These are phyloP conservation scores for Hanseniaspora nectarophila DNA, from an alignment of 805 yeast genomes.

Conservation along the genomic window DNA sequence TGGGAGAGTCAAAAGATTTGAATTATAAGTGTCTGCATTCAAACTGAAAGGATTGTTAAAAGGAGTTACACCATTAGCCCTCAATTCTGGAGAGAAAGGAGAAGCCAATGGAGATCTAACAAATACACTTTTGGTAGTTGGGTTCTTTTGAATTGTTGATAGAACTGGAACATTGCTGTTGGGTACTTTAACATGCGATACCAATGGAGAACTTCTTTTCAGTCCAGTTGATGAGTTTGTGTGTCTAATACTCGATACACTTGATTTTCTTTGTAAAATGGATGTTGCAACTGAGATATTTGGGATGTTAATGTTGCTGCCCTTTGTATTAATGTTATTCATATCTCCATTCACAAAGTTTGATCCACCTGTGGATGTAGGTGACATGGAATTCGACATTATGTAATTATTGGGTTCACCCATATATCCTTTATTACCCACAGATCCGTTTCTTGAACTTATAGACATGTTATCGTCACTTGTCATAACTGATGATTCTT, in stretches of 20 bases:
- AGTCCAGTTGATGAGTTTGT: conserved; percentile 31
- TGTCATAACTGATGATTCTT: not conserved
- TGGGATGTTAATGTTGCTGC: conserved; percentile 6
- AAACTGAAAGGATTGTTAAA: not conserved
- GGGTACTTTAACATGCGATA: not conserved
- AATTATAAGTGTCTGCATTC: not conserved
- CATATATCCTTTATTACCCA: not conserved
- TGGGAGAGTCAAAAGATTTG: not conserved
- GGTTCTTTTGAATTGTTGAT: conserved; percentile 50
- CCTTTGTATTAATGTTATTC: not conserved
- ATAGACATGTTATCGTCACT: conserved; percentile 1
- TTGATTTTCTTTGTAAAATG: conserved; percentile 21
- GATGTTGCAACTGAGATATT: conserved; percentile 17
- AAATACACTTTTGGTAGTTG: conserved; percentile 22
- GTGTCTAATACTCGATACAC: conserved; percentile 21
- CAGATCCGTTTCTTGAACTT: not conserved
- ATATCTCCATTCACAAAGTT: not conserved
- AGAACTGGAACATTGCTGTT: conserved; percentile 36
- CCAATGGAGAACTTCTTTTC: conserved; percentile 45
- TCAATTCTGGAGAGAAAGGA: conserved; percentile 34
- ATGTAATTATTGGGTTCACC: not conserved
- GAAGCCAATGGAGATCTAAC: conserved; percentile 43
- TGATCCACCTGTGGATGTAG: not conserved
- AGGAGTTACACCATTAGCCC: conserved; percentile 33
- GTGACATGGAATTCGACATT: conserved; percentile 1